phyloP scores from a whole-genome alignment of 108 stramenopile species.

The Fistulifera solaris region DNA sequence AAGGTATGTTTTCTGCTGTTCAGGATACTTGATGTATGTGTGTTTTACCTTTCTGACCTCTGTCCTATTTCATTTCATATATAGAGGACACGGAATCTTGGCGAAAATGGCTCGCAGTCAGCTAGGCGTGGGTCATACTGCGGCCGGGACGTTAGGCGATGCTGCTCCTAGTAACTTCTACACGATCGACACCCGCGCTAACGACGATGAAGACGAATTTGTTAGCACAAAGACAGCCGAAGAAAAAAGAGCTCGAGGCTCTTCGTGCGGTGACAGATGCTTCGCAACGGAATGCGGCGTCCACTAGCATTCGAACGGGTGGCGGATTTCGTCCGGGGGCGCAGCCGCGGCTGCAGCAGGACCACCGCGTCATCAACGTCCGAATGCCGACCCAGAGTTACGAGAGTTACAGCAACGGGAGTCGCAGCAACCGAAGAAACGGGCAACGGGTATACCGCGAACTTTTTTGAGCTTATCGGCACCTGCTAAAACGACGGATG shows the following conservation, averaged over 20 bases:
- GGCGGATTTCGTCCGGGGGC: conserved; percentile 14
- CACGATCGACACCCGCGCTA: conserved; percentile 53
- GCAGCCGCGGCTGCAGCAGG: neutral
- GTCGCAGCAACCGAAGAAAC: conserved; percentile 43
- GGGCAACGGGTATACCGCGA: conserved; percentile 72
- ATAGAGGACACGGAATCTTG: conserved; percentile 53
- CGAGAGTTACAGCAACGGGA: conserved; percentile 51
- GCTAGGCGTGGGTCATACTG: conserved; percentile 14
- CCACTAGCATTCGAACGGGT: neutral
- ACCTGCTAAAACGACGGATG: conserved; percentile 31
- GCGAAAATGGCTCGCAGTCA: conserved; percentile 48
- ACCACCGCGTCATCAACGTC: conserved; percentile 16
- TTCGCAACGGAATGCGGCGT: neutral
- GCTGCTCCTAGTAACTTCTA: conserved; percentile 51
- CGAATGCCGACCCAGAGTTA: conserved; percentile 78
- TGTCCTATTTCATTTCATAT: too few species aligned
- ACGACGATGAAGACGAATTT: conserved; percentile 67
- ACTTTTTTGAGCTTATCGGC: conserved; percentile 66
- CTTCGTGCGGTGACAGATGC: conserved; percentile 61
- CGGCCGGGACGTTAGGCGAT: neutral
- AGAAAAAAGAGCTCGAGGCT: conserved; percentile 61
- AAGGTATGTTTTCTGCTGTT: neutral
- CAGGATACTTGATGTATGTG: too few species aligned
- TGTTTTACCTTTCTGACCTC: too few species aligned
- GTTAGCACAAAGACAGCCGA: conserved; percentile 23